Base-by-base conservation (phyloP, 768 basidiomycete genomes). In the Goffeauzyma gilvescens region DNA sequence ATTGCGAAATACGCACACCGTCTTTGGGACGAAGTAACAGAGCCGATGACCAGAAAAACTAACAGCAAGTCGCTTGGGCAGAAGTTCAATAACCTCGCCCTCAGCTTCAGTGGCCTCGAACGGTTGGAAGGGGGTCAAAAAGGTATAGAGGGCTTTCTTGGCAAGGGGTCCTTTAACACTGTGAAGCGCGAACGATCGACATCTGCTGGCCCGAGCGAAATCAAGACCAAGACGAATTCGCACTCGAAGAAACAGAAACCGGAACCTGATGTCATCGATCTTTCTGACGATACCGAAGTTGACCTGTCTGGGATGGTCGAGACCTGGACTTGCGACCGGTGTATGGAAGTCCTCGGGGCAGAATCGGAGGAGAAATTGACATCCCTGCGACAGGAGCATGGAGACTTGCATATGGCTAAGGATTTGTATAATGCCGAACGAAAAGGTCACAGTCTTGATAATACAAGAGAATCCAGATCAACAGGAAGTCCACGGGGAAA, bases 361-460 rank as follows among this genome's bases (percentile, higher is more conserved):
- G 31, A 22, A 30, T 25, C 35, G 27, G 43, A 30, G 21, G 40
- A 23, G 2, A 52, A 38, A 14, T 38, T 66, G 35, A 32, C 33
- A 12, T 45, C 35, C 31, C 49, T 60, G n/a, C 57, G 57, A 41
- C 57, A 51, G 27, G 89, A 93, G 56, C 89, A 95, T 53, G 71
- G 74, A 26, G 89, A 93, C 63, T 93, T 75, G 60, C 89, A 95
- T 61, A 75, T 85, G 52, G 87, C 89, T 1, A 70, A 76, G 53
- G 79, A 83, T 42, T 58, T 95, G 38, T 71, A 77, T 17, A 70
- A 70, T 20, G 66, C 38, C n/a, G 45, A 51, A n/a, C 31, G 45
- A 24, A 45, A 25, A 59, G 57, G 35, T 54, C 50, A 25, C 49
- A 44, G 20, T 32, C 18, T 50, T 48, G 30, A 60, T 56, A 34